Conservation (phyloP, 306 rosid genomes). For the Prunus fruticosa region DNA sequence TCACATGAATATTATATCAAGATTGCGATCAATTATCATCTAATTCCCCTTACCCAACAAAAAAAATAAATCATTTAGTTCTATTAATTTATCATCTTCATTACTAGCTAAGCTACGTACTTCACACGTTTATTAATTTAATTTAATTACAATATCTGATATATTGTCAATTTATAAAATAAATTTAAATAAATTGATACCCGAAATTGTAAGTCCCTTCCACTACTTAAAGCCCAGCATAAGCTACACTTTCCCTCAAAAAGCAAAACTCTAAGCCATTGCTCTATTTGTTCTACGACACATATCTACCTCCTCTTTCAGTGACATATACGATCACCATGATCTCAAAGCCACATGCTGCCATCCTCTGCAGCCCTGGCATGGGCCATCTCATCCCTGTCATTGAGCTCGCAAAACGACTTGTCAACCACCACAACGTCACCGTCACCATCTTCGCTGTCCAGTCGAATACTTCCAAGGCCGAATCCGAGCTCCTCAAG, state of each 20-base stretch:
- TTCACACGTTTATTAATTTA: no score
- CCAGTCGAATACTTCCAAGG: conserved; percentile 24
- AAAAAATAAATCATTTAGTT: no score
- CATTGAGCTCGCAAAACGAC: conserved; percentile 43
- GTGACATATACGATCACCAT: neutral
- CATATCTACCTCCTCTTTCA: no score
- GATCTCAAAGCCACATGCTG: conserved; percentile 29
- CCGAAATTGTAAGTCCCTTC: no score
- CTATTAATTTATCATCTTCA: neutral
- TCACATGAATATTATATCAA: neutral
- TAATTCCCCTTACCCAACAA: neutral
- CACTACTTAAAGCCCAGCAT: no score
- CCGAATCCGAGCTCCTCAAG: conserved; percentile 24
- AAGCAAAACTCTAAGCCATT: neutral
- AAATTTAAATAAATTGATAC: no score
- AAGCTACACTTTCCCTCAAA: no score
- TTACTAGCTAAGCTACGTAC: no score
- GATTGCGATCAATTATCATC: neutral
- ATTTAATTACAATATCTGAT: no score
- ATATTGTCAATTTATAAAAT: no score
- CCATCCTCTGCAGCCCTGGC: conserved; percentile 50
- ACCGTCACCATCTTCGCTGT: conserved; percentile 39
- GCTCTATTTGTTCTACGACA: no score
- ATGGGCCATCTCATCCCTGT: conserved; percentile 52
- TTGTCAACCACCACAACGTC: conserved; percentile 27